Conservation (phyloP, 148 eudicot genomes). For the Amaranthus hypochondriacus region DNA sequence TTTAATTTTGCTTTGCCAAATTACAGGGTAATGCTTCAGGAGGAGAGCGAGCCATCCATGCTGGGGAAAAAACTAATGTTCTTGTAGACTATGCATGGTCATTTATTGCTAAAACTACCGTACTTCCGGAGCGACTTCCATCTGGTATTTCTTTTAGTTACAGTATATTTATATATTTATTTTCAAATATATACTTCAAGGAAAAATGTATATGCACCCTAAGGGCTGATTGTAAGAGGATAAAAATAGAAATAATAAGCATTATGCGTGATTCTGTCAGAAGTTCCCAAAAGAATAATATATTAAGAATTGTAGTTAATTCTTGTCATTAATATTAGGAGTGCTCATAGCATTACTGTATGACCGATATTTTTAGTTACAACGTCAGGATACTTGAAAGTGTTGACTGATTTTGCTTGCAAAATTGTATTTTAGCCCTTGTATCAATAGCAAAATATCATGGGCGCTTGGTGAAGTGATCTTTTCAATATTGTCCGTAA, state of each 20-base stretch:
- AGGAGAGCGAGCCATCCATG: constrained; percentile 60
- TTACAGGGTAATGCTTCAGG: constrained; percentile 95
- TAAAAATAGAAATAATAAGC: no score
- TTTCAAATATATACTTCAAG: no score
- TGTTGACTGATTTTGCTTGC: not conserved
- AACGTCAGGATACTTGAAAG: not conserved
- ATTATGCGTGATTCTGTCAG: no score
- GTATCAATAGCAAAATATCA: not conserved
- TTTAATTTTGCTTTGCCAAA: constrained; percentile 6
- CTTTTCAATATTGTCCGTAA: not conserved
- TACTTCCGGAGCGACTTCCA: constrained; percentile 60
- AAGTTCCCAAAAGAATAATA: no score
- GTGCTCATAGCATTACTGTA: not conserved
- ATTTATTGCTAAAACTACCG: constrained; percentile 53
- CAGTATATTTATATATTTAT: not conserved
- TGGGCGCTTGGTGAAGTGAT: not conserved
- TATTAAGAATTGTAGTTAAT: no score
- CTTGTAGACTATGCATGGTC: constrained; percentile 68
- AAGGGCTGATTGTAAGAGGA: no score
- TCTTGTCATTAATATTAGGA: no score
- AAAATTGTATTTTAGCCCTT: not conserved
- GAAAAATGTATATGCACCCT: no score
- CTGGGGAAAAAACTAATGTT: constrained; percentile 61
- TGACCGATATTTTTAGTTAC: not conserved
- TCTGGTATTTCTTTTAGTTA: constrained; percentile 36